Evolutionary conservation across 2,329 filamentous ascomycete species (phyloP), one percentile per base, ranked within the genome.

Genomic region (Clonostachys byssicola): DNA sequence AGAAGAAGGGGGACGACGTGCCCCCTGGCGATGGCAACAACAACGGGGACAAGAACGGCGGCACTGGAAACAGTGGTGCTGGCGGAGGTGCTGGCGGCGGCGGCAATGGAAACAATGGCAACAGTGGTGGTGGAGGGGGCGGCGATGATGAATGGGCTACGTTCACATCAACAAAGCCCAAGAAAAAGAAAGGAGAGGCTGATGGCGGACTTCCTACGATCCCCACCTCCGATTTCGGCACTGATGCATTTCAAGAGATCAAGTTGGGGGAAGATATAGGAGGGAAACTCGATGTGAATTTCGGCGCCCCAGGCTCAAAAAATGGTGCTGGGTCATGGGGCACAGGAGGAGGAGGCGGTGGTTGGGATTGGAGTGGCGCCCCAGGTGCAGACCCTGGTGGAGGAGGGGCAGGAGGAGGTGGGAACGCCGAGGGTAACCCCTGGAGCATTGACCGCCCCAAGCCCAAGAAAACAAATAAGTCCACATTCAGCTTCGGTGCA

Each of bases 201-300:
- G 39, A 42, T 34, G 48, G 33, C 14, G 58, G 60, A 9, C 53
- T 62, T 17, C 55, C 63, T 3, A 54, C 44, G 30, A 58, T 60
- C 16, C 55, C 62, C 4, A 56, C 54, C 14, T 56, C 60, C 18
- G 73, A 72, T 43, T 66, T 74, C 40, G 76, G 78, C 47, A 66
- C 74, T n/a, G 64, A 65, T 44, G 54, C 62, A 6, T 88, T 89
- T 54, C 75, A 87, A 41, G 84, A 89, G 30, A 81, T 90, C 53
- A 86, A 81, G 56, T 64, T 89, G 23, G 61, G 62, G n/a, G 77
- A 83, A 53, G 82, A 85, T 47, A 59, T 66, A 23, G 73, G 69
- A n/a, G 78, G 81, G 2, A 78, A 80, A 47, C 59, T 82, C 6
- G 78, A 83, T 51, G 59, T 82, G 13, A 76, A 71, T 50, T 75